A percentile compares a stretch with the other conserved stretches of the same genome.
These are phyloP conservation scores for Rhizopus sp. DNA, from an alignment of 371 early-diverging fungal species.

Conservation along the genomic window DNA sequence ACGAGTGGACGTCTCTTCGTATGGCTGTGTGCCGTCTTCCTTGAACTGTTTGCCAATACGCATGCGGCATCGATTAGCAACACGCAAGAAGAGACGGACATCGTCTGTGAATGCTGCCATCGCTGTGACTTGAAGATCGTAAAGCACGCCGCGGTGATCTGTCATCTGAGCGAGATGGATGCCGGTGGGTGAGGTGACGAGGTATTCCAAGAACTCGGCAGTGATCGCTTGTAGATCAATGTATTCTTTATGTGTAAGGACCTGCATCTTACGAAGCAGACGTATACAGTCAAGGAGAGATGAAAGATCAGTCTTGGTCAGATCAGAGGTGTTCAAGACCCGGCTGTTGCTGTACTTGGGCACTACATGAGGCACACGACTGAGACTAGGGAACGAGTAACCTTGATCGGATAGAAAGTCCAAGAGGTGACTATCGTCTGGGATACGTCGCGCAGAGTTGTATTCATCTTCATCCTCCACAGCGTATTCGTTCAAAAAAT, in stretches of 20 bases:
- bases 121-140: conserved; percentile 65
- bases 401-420: conserved; percentile 66
- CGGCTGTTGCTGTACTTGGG: conserved; percentile 50
- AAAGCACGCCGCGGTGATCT: conserved; percentile 65
- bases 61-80: conserved; percentile 67
- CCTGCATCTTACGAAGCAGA: conserved; percentile 54
- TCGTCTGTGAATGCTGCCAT: conserved; percentile 68
- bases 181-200: conserved; percentile 63
- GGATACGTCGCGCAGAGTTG: conserved; percentile 48
- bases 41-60: conserved; percentile 55
- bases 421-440: conserved; percentile 56
- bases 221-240: conserved; percentile 57
- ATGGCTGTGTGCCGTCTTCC: conserved; percentile 45
- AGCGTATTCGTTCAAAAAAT: conserved; percentile 55
- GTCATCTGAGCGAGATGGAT: conserved; percentile 62
- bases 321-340: conserved; percentile 40
- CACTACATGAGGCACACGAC: conserved; percentile 55
- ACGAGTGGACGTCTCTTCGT: conserved; percentile 28
- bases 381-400: conserved; percentile 64
- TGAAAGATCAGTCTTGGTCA: conserved; percentile 52
- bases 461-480: conserved; percentile 54
- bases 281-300: conserved; percentile 61
- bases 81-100: conserved; percentile 58
- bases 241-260: conserved; percentile 66
- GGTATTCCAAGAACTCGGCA: conserved; percentile 59